Evolutionary conservation across 768 basidiomycete species (phyloP).

Genomic region (Leccinum imitatum): DNA sequence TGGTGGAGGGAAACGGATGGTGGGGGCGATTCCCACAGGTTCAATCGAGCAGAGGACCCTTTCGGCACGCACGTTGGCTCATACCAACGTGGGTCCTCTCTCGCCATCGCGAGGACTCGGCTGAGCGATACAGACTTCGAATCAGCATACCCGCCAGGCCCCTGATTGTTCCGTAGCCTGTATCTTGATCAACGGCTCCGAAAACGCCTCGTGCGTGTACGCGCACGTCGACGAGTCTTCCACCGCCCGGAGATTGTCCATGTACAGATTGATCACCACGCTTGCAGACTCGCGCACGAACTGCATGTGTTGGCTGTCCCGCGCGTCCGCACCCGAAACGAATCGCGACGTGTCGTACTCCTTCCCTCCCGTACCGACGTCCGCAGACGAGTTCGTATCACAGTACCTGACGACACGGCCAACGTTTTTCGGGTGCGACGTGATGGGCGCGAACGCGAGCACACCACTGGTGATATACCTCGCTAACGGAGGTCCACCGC

Average conservation of each 20-base stretch:
- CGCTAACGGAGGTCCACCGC: conserved; percentile 51
- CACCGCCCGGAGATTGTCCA: conserved; percentile 78
- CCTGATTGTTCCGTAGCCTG: conserved; percentile 60
- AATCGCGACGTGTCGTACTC: conserved; percentile 64
- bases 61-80: no score
- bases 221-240: conserved; percentile 87
- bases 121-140: no score
- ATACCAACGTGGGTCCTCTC: no score
- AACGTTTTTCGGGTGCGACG: conserved; percentile 48
- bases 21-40: no score
- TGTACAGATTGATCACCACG: conserved; percentile 86
- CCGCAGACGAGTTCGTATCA: conserved; percentile 31
- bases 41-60: no score
- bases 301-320: conserved; percentile 85
- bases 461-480: conserved; percentile 57
- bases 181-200: conserved; percentile 70
- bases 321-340: conserved; percentile 68
- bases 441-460: conserved; percentile 22
- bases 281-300: conserved; percentile 96
- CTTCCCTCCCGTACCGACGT: conserved; percentile 33
- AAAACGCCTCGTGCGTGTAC: conserved; percentile 82
- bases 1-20: no score
- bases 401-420: conserved; percentile 38
- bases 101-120: no score
- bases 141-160: no score